phyloP scores from a whole-genome alignment of 2,329 filamentous ascomycete species.

The Ceratocystis destructans region DNA sequence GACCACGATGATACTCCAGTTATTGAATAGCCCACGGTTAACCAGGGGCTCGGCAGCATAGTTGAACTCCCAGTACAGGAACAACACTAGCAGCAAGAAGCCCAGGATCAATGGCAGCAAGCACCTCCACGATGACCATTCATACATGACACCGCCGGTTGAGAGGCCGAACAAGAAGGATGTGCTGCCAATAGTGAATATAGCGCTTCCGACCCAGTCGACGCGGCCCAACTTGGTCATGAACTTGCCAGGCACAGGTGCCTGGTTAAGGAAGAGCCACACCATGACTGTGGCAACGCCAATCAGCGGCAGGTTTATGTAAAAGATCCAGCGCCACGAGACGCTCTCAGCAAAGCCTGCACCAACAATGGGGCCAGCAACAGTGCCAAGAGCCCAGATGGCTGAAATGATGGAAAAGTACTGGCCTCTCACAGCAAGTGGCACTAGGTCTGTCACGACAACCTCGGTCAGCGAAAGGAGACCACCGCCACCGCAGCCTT shows the following conservation, averaged over 20 bases:
- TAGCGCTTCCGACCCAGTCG: conserved; percentile 47
- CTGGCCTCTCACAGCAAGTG: conserved; percentile 30
- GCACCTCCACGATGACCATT: conserved; percentile 48
- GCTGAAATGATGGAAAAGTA: conserved; percentile 29
- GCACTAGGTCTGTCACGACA: conserved; percentile 30
- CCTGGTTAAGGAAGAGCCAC: conserved; percentile 23
- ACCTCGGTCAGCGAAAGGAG: conserved; percentile 26
- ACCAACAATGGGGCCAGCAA: conserved; percentile 23
- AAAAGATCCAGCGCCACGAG: conserved; percentile 28
- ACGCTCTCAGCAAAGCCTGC: conserved; percentile 22
- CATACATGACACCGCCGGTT: conserved; percentile 49
- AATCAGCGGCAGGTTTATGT: conserved; percentile 27
- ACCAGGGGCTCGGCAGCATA: conserved; percentile 39
- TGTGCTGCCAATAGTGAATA: conserved; percentile 47
- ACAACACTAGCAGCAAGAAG: conserved; percentile 35
- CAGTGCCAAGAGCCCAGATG: conserved; percentile 45
- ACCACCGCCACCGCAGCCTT: conserved; percentile 29
- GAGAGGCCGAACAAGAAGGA: conserved; percentile 35
- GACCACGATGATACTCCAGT: conserved; percentile 35
- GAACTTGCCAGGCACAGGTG: conserved; percentile 20
- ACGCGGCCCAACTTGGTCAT: conserved; percentile 27
- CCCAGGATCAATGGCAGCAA: conserved; percentile 49
- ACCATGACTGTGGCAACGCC: conserved; percentile 22
- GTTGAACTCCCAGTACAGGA: conserved; percentile 41
- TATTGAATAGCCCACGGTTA: conserved; percentile 33